Evolutionary conservation across 352 stramenopile genomes (phyloP).

Genomic region (Phytophthora cactorum): DNA sequence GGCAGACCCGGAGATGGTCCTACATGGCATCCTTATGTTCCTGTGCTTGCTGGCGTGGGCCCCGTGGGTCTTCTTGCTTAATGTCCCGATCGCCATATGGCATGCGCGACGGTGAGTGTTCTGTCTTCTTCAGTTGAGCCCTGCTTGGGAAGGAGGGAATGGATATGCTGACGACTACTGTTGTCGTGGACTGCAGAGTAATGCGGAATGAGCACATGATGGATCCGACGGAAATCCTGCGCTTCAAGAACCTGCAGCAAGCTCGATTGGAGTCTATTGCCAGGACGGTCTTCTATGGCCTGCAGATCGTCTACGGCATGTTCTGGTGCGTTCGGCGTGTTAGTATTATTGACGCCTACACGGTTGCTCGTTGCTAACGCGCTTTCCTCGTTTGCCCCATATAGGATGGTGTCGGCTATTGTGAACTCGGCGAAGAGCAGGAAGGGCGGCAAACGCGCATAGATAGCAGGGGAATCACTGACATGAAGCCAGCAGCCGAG

Average conservation of each 20-base stretch:
- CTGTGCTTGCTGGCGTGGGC: constrained; percentile 78
- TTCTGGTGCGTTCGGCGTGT: constrained; percentile 66
- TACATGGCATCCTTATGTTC: constrained; percentile 80
- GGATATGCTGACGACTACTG: constrained; percentile 5
- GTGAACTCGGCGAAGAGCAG: constrained; percentile 69
- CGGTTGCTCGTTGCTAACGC: constrained; percentile 1
- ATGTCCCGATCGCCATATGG: constrained; percentile 80
- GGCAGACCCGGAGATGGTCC: constrained; percentile 80
- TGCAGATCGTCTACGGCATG: constrained; percentile 92
- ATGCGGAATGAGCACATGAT: constrained; percentile 84
- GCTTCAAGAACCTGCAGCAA: constrained; percentile 86
- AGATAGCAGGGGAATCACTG: constrained; percentile 21
- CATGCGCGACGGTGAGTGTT: constrained; percentile 64
- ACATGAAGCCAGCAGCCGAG: constrained; percentile 1
- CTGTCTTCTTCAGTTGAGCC: not conserved
- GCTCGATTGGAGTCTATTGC: constrained; percentile 81
- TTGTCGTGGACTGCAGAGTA: constrained; percentile 39
- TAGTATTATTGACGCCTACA: not conserved
- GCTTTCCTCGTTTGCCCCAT: not conserved
- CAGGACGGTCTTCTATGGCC: constrained; percentile 87
- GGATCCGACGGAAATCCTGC: constrained; percentile 87
- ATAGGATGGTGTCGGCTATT: constrained; percentile 88
- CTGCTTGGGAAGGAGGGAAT: not conserved
- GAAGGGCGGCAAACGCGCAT: constrained; percentile 46
- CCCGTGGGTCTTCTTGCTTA: constrained; percentile 81